phyloP scores from a whole-genome alignment of 2,329 filamentous ascomycete genomes.

The Monosporascus sp. region DNA sequence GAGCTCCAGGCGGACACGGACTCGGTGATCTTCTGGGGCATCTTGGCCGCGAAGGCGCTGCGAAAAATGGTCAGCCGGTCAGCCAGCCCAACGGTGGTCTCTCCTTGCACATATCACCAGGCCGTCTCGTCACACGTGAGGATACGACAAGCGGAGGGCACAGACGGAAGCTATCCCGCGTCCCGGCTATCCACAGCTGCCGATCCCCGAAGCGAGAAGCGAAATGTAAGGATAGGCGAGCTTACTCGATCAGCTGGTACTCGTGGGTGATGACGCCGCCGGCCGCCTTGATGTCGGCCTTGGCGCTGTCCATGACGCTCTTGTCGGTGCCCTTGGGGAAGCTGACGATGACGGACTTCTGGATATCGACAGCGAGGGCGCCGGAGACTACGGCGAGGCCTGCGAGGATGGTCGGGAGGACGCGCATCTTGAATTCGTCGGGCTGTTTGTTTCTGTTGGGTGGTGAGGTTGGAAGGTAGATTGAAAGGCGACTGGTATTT shows the following conservation, averaged over 20 bases:
- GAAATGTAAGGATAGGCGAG: not conserved
- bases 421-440: slow-evolving; percentile 53
- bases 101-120: too few relatives aligned
- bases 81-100: too few relatives aligned
- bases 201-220: not conserved
- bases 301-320: slow-evolving; percentile 64
- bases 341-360: slow-evolving; percentile 73
- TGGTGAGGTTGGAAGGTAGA: not conserved
- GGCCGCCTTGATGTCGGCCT: slow-evolving; percentile 61
- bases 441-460: not conserved
- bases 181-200: not conserved
- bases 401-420: slow-evolving; percentile 47
- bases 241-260: slow-evolving; percentile 65
- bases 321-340: slow-evolving; percentile 67
- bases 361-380: slow-evolving; percentile 56
- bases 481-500: too few relatives aligned
- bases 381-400: slow-evolving; percentile 54
- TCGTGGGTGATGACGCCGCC: slow-evolving; percentile 77
- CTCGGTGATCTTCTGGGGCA: slow-evolving; percentile 64
- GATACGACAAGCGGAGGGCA: slow-evolving; percentile 11
- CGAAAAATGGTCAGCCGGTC: not conserved
- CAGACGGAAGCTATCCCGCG: not conserved
- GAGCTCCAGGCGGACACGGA: slow-evolving; percentile 55
- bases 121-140: not conserved
- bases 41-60: slow-evolving; percentile 74